A percentile compares a stretch with the other conserved stretches of the same genome.
Conservation (phyloP, 139 green algal species). For the Picochlorum sp. region DNA sequence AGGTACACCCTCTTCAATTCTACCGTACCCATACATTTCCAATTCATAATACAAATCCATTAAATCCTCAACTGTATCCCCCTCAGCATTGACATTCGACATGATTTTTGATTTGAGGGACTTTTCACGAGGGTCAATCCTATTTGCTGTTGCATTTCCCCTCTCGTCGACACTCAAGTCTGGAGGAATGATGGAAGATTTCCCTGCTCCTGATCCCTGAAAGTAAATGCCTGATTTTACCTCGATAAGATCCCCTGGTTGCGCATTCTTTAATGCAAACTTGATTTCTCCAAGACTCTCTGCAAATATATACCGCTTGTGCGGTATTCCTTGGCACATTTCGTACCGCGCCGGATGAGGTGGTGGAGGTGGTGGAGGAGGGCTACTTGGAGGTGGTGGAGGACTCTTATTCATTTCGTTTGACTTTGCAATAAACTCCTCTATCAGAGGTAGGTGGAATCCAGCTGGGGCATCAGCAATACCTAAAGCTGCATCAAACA, state of each 20-base stretch:
- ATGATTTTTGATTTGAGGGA: too few relatives aligned
- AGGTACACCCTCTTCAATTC: not conserved
- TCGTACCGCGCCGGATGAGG: constrained; percentile 1
- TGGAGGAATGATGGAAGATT: not conserved
- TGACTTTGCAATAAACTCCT: not conserved
- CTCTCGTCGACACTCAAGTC: too few relatives aligned
- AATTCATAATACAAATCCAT: too few relatives aligned
- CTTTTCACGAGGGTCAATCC: too few relatives aligned
- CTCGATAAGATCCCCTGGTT: constrained; percentile 9
- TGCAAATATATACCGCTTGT: not conserved
- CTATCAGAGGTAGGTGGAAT: not conserved
- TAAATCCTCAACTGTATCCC: too few relatives aligned
- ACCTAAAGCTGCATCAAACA: too few relatives aligned
- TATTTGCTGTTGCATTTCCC: too few relatives aligned
- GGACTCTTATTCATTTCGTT: not conserved
- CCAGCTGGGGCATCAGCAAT: too few relatives aligned
- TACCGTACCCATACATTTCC: too few relatives aligned
- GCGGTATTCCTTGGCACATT: constrained; percentile 4
- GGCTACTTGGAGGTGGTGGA: not conserved
- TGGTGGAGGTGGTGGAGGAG: not conserved
- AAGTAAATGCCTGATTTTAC: constrained; percentile 5
- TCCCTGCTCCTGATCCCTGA: not conserved
- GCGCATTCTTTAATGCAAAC: constrained; percentile 1
- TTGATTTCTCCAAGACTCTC: constrained; percentile 1
- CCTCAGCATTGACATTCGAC: too few relatives aligned